Evolutionary conservation across 2,329 filamentous ascomycete genomes (phyloP), one percentile per base, ranked within the genome.

Genomic region (Cadophora sp.): DNA sequence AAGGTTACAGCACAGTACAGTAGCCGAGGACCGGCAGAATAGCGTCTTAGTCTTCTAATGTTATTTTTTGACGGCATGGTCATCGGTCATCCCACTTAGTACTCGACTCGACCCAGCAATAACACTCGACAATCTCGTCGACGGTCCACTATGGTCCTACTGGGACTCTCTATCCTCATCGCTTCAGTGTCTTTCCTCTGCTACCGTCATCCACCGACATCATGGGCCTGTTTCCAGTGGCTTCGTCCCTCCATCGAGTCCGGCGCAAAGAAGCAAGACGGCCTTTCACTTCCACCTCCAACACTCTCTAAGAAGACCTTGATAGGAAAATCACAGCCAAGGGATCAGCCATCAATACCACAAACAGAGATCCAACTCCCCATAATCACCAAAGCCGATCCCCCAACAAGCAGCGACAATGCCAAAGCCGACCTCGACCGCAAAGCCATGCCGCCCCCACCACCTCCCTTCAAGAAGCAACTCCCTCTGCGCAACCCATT

Each of bases 81-180:
- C 43, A 48, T n/a, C 8, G 9, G 9, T 48, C 43, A n/a, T 48
- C n/a, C 43, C 43, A 22, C 43, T 16, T 22, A 55, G 14, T n/a
- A 29, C 40, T 43, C 40, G 24, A 29, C 14, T 19, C 40, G 24
- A 27, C 61, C 29, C 43, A 19, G 26, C 48, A 55, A 43, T 53
- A 64, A n/a, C 55, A 43, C 56, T 59, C 56, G 22, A 43, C 59
- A 48, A 29, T 29, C 40, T 48, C 59, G 37, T 48, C 59, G 59
- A 4, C 37, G 26, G 12, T 37, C 29, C 24, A 43, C 29, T 56
- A 89, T 89, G 87, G 85, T 81, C 71, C 77, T 88, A 74, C 74
- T 90, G 70, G 88, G 86, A 71, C 79, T 90, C 71, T 88, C 88
- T n/a, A 81, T 91, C 71, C 81, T 91, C 74, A 77, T 91, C 71